A percentile compares a stretch with the other conserved stretches of the same genome.
Conservation (phyloP, 2,329 filamentous ascomycete genomes). For the Coniochaeta sp. region DNA sequence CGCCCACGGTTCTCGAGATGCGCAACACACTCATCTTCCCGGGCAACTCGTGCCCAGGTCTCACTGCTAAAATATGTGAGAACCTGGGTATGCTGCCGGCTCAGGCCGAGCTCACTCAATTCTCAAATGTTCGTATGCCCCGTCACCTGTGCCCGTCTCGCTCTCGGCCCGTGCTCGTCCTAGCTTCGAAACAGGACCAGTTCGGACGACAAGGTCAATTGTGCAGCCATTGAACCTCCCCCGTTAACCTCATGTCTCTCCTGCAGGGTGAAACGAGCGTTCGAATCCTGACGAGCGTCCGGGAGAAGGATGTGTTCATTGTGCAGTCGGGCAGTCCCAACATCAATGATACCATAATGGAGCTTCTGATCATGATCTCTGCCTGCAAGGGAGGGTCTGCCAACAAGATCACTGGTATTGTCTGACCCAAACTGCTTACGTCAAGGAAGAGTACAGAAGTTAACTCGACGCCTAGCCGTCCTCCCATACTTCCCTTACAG, state of each 20-base stretch:
- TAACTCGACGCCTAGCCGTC: conserved; percentile 50
- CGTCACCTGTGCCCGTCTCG: neutral
- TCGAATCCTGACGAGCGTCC: conserved; percentile 66
- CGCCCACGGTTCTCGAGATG: conserved; percentile 34
- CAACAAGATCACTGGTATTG: conserved; percentile 86
- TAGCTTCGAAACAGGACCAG: no score
- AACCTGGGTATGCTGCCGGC: conserved; percentile 60
- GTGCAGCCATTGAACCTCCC: neutral
- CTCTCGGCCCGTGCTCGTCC: neutral
- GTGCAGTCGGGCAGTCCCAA: conserved; percentile 92
- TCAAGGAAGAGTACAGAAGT: neutral
- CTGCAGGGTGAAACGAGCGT: conserved; percentile 61
- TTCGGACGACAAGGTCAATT: neutral
- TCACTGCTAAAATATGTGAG: conserved; percentile 60
- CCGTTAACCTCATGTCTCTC: conserved; percentile 10
- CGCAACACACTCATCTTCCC: conserved; percentile 62
- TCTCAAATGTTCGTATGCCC: conserved; percentile 48
- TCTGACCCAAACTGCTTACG: conserved; percentile 1
- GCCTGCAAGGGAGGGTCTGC: conserved; percentile 97
- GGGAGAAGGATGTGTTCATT: conserved; percentile 98
- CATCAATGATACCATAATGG: conserved; percentile 99
- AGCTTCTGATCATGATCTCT: conserved; percentile 97
- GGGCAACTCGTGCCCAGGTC: conserved; percentile 58
- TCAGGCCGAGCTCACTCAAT: conserved; percentile 59
- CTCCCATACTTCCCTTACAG: conserved; percentile 98